Evolutionary conservation across 225 moss, liverwort and hornwort species (phyloP), one percentile per base, ranked within the genome.

Genomic region (Antitrichia curtipendula): DNA sequence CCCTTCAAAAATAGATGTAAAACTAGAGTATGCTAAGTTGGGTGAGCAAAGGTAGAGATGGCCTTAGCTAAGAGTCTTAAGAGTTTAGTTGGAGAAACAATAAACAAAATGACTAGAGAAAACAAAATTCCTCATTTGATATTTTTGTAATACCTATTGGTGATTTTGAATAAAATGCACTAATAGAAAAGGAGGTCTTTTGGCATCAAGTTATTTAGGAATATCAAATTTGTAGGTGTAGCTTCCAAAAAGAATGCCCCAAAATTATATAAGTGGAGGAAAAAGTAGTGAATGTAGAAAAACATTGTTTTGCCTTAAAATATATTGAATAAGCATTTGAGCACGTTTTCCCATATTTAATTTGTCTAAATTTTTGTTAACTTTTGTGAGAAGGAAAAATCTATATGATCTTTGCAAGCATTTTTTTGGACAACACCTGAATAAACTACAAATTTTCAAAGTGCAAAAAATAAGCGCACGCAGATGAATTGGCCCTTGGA

Each of bases 101-200:
- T 27, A 21, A 32, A 75, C 7, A 32, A 32, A 32, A 49, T 75
- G 13, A 32, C 4, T 31, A 7, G 5, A 74, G 1, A 31, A 74
- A 47, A 20, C 3, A 31, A 75, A 75, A 8, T 18, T 34, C 7
- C 3, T 21, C 50, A 49, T 13, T 29, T 49, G 49, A 74, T 49
- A 5, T 8, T 32, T 31, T 49, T 19, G 2, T 32, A 32, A 47
- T 50, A 32, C 1, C 50, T 0, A 0, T 32, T 8, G 13, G 8
- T 32, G 32, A 32, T 32, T 75, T 75, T 1, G 1, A 32, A 5
- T 8, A 5, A 21, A 50, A 34, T 75, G 8, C 2, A 29, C 2
- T 7, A 29, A 0, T 45, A 16, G 6, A 28, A 24, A 45, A 17
- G 0, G 4, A 71, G 3, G 2, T 71, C 3, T 43, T 16, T 8